Base-by-base conservation (phyloP, 352 stramenopile genomes). In the Pythium sukuiense region DNA sequence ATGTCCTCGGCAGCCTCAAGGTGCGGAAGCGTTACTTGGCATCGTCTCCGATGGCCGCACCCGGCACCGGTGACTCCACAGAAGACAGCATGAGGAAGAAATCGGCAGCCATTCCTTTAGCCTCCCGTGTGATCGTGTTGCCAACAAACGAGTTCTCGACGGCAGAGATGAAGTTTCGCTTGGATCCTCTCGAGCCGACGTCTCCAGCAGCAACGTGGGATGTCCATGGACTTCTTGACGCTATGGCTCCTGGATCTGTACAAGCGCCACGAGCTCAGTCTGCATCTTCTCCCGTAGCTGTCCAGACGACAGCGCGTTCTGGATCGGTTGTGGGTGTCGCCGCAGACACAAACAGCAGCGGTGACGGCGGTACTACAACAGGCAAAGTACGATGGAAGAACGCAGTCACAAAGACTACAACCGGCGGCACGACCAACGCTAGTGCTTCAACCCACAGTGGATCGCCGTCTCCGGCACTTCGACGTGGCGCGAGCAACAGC, bases 1-100 rank as follows among this genome's bases (percentile, higher is more conserved):
- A 90, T 29, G 72, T 70, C 12, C 69, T 92, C 2, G 80, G 78
- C 2, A 74, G 74, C 0, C 65, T 80, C 20, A 71, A 71, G n/a
- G 61, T 71, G 6, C 41, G 58, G 20, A 76, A 76, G 24, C 87
- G 85, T 33, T 90, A 88, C 55, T 29, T 78, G 2, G 53, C 81
- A 2, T 73, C 76, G 16, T 57, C 67, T 3, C 73, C 69, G 13
- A 69, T 62, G 43, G 58, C 68, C 18, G 62, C 61, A 6, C 52
- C 62, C 1, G 67, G 61, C 6, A 60, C 73, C 5, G 65, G 48
- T 6, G 72, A 59, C 59, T 32, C 24, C 14, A 6, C 46, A 2
- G n/a, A 48, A 1, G 49, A 69, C 1, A 6, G 33, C 5, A 12
- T 4, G 4, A 29, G 6, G 13, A 64, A 29, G 45, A 32, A 24